Conservation (phyloP, 2,329 filamentous ascomycete genomes). For the Ophiostoma australiae region DNA sequence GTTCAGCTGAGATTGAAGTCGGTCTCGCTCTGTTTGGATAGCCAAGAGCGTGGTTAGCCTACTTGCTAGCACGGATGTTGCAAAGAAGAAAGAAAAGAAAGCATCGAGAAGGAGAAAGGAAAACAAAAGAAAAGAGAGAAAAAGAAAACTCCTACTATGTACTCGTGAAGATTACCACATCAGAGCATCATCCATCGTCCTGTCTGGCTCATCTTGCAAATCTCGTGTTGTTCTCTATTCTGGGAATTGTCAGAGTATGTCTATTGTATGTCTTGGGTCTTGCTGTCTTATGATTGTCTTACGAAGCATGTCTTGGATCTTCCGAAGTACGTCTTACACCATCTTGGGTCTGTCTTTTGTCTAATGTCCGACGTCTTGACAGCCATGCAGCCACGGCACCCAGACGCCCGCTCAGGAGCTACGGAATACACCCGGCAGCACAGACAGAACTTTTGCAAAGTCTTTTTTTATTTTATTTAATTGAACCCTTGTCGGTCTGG, state of each 20-base stretch:
- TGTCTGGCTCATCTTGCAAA: not conserved
- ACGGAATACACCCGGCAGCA: no score
- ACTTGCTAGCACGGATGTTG: not conserved
- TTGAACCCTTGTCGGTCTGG: not conserved
- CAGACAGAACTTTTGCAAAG: not conserved
- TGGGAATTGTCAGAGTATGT: not conserved
- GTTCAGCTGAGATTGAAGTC: not conserved
- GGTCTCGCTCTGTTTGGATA: not conserved
- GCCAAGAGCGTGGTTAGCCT: not conserved
- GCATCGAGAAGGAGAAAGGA: not conserved
- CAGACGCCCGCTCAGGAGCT: not conserved
- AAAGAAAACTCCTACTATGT: not conserved
- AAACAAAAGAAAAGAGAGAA: not conserved
- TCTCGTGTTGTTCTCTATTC: not conserved
- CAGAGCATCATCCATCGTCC: not conserved
- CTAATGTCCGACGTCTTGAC: not conserved
- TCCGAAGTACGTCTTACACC: no score
- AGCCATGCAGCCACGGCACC: not conserved
- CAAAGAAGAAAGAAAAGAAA: not conserved
- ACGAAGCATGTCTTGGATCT: not conserved
- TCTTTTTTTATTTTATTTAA: no score
- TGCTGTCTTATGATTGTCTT: not conserved
- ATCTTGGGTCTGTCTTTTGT: not conserved
- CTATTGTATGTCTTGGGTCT: not conserved
- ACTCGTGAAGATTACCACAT: not conserved